Base-by-base conservation (phyloP, 805 yeast species). In the Yarrowia phangngaensis region DNA sequence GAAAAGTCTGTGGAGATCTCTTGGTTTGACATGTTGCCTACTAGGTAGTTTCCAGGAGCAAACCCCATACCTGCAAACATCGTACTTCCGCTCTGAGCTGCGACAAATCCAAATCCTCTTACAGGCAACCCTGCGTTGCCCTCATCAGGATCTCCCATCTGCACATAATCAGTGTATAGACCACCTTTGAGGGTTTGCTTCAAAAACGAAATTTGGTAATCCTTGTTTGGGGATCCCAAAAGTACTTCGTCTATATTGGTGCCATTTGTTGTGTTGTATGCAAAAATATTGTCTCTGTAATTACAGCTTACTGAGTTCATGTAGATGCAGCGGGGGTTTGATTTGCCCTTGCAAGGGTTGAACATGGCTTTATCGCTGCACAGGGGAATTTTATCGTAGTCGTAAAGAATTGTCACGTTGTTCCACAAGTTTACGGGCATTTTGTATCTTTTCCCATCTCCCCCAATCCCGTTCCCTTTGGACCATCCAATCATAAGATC, bases 261-360 rank as follows among this genome's bases (percentile, higher is more conserved):
- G 8, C 45, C 45, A 24, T 38, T 38, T 13, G 45, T 38, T 6
- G 45, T 38, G 24, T 38, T 38, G 45, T 38, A 38, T 38, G 45
- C 45, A 9, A 8, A 38, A 4, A n/a, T 13, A 12, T 38, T 38
- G 24, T 26, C 24, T 6, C 27, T 38, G 45, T 17, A 38, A 24
- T 27, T 14, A 32, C 45, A 38, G n/a, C 17, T 35, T 9, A n/a
- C 9, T 8, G 29, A n/a, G 22, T 19, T 17, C 6, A 20, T 28
- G 17, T 19, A 38, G 13, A 6, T 20, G 5, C 45, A 27, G 7
- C 17, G 17, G 7, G 45, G 31, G 32, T 27, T 20, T 14, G 45
- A 24, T n/a, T 24, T 23, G 23, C 17, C 30, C 15, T 35, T 30
- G 11, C 38, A 35, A 8, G 8, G 30, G 8, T 16, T 4, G 2